Percentiles rank a stretch among this genome's conserved stretches.
These are phyloP conservation scores for Fusarium decemcellulare DNA, from an alignment of 2,329 filamentous ascomycete genomes.

Conservation along the genomic window DNA sequence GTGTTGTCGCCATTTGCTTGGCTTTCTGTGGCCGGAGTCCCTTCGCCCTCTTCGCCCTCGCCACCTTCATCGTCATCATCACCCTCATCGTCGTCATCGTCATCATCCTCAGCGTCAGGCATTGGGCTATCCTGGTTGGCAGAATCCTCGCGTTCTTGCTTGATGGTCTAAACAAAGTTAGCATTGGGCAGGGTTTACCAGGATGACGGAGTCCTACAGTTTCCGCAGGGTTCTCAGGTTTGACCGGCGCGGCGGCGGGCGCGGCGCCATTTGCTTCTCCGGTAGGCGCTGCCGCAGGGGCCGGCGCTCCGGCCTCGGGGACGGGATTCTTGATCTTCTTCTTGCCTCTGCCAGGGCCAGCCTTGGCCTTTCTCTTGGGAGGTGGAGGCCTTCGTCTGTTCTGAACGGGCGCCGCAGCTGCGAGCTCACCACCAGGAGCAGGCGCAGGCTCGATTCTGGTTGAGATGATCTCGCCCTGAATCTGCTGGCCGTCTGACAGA, in stretches of 20 bases:
- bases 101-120: conserved; percentile 65
- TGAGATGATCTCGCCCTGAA: conserved; percentile 86
- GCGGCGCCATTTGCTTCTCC: conserved; percentile 55
- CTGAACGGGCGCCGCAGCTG: conserved; percentile 57
- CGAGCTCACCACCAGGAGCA: conserved; percentile 65
- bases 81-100: conserved; percentile 63
- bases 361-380: conserved; percentile 85
- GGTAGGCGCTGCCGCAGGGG: conserved; percentile 49
- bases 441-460: conserved; percentile 67
- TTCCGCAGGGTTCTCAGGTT: conserved; percentile 55
- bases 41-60: conserved; percentile 63
- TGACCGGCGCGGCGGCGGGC: conserved; percentile 55
- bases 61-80: conserved; percentile 64
- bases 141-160: conserved; percentile 60
- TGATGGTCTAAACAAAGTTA: conserved; percentile 54
- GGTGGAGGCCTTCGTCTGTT: conserved; percentile 77
- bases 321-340: conserved; percentile 79
- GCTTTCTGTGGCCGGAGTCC: conserved; percentile 47
- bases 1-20: conserved; percentile 49
- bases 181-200: conserved; percentile 1
- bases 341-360: conserved; percentile 79
- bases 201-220: conserved; percentile 40
- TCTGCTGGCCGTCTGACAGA: conserved; percentile 81
- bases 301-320: conserved; percentile 52
- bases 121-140: conserved; percentile 67